Evolutionary conservation across 2,329 filamentous ascomycete genomes (phyloP), one percentile per base, ranked within the genome.

Genomic region (Zopfia rhizophila): DNA sequence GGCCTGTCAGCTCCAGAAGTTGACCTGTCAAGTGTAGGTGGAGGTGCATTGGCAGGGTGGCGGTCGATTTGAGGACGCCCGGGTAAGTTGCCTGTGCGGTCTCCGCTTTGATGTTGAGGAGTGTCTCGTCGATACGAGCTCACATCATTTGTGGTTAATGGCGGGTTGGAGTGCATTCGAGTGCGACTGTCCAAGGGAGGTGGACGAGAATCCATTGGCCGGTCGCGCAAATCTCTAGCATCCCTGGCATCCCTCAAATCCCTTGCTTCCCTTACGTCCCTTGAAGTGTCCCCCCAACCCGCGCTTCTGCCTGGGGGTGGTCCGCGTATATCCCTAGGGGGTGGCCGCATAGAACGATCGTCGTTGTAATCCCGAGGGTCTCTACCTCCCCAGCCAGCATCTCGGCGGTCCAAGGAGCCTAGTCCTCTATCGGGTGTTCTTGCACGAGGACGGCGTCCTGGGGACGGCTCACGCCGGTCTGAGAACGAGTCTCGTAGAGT

Each of bases 391-490:
- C 67, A 69, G 13, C 65, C 66, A 42, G 51, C 45, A 30, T 63
- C 60, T 35, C 68, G 69, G 29, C 66, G 64, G 21, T 74, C 68
- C 8, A 45, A 17, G 8, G 51, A 40, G 42, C 38, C 46, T 24
- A 48, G 33, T 14, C 48, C 51, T 32, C 63, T 58, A 31, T 72
- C 72, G 13, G 75, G 73, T 3, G 73, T 74, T 46, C 73, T 66
- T 18, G 56, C 59, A 36, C 73, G 66, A 21, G 60, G 54, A 32
- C 68, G 68, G 29, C 66, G 68, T 21, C 70, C 61, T 21, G 74
- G 75, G 14, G 76, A 77, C 21, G 63, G 61, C 12, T 76, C 73
- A 38, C 75, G 71, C 19, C 72, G 65, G 18, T 55, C 54, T 50
- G 51, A 33, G 38, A 49, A 45, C 13, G 50, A 31, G 6, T 68